phyloP scores from a whole-genome alignment of 2,329 filamentous ascomycete species.

The Diplodia intermedia region DNA sequence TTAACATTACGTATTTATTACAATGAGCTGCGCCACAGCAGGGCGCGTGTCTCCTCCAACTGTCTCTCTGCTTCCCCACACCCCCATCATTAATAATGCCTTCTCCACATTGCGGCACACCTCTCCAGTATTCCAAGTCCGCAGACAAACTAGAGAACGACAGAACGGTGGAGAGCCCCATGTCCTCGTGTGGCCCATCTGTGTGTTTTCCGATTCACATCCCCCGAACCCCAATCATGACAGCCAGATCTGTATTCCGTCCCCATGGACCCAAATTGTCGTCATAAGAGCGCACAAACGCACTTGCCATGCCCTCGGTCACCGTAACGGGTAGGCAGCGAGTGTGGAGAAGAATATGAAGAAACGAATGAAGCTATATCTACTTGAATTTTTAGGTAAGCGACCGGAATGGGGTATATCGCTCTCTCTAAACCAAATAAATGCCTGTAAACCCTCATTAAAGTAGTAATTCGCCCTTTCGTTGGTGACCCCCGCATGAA shows the following conservation, averaged over 20 bases:
- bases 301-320: conserved; percentile 15
- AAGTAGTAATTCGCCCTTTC: conserved; percentile 20
- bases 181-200: not conserved
- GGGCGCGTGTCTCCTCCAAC: not conserved
- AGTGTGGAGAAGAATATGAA: conserved; percentile 15
- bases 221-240: not conserved
- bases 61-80: not conserved
- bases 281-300: conserved; percentile 1
- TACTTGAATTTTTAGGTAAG: conserved; percentile 25
- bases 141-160: not conserved
- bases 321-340: conserved; percentile 23
- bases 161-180: not conserved
- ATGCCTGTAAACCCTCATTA: conserved; percentile 28
- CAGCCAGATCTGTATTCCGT: not conserved
- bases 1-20: conserved; percentile 4
- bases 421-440: conserved; percentile 25
- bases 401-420: conserved; percentile 30
- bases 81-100: not conserved
- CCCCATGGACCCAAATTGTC: conserved; percentile 1
- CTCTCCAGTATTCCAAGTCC: not conserved
- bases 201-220: not conserved
- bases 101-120: not conserved
- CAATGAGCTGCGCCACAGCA: not conserved
- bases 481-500: conserved; percentile 13
- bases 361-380: conserved; percentile 28